A percentile compares a stretch with the other conserved stretches of the same genome.
phyloP scores from a whole-genome alignment of 495 filamentous ascomycete genomes.

The Penicillium canariense region DNA sequence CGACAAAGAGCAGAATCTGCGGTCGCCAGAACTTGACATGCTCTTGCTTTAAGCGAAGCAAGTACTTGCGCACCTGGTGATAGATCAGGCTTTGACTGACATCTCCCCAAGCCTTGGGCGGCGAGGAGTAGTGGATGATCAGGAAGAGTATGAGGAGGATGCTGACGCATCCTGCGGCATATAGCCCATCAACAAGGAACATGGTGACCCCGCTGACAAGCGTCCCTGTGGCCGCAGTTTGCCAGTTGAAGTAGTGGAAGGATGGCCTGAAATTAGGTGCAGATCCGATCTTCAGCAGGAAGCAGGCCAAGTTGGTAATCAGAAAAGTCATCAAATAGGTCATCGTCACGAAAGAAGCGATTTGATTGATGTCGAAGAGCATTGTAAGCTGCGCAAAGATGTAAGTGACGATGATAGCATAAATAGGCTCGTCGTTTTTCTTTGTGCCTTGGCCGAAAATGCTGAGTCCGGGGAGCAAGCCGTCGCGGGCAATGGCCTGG shows the following conservation, averaged over 20 bases:
- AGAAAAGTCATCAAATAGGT: slow-evolving; percentile 69
- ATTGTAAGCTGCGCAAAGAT: slow-evolving; percentile 75
- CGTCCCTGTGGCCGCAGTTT: slow-evolving; percentile 72
- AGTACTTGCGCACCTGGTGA: slow-evolving; percentile 86
- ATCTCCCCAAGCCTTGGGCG: slow-evolving; percentile 87
- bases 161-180: slow-evolving; percentile 71
- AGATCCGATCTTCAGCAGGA: slow-evolving; percentile 86
- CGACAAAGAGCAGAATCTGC: slow-evolving; percentile 80
- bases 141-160: slow-evolving; percentile 74
- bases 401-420: slow-evolving; percentile 76
- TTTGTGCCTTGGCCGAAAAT: slow-evolving; percentile 75
- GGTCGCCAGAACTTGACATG: slow-evolving; percentile 93
- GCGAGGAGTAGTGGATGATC: slow-evolving; percentile 79
- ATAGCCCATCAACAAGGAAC: slow-evolving; percentile 87
- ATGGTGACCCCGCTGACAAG: slow-evolving; percentile 73
- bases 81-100: slow-evolving; percentile 88
- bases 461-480: slow-evolving; percentile 70
- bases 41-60: slow-evolving; percentile 76
- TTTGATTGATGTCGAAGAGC: slow-evolving; percentile 82
- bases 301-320: slow-evolving; percentile 79
- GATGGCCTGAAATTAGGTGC: slow-evolving; percentile 87
- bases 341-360: slow-evolving; percentile 86
- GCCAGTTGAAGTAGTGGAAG: slow-evolving; percentile 86
- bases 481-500: slow-evolving; percentile 79
- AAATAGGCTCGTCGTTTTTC: slow-evolving; percentile 70